Percentiles rank a stretch among this genome's conserved stretches.
Evolutionary conservation across 495 filamentous ascomycete genomes (phyloP).

Genomic region (Schizothecium vesticola): DNA sequence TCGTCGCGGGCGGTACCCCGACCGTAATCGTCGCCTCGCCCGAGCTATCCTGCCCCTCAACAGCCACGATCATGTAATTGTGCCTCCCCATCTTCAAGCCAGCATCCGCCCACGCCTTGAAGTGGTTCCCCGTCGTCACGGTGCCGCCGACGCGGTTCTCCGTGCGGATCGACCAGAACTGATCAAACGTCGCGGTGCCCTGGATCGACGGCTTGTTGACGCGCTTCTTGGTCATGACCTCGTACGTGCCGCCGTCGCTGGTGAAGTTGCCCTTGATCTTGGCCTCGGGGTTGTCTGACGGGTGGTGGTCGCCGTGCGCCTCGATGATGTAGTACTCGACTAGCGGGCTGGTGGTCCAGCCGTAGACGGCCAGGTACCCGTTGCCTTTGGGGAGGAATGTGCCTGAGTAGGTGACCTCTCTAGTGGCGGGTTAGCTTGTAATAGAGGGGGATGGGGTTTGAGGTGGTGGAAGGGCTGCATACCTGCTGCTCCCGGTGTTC

Average conservation of each 20-base stretch:
- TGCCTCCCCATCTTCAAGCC: slow-evolving; percentile 43
- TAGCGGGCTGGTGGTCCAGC: slow-evolving; percentile 57
- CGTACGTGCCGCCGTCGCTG: slow-evolving; percentile 52
- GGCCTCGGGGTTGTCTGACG: slow-evolving; percentile 35
- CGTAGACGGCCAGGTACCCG: slow-evolving; percentile 45
- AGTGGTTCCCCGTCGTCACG: slow-evolving; percentile 44
- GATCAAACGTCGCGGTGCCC: slow-evolving; percentile 55
- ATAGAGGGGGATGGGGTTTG: not conserved
- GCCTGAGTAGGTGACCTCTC: slow-evolving; percentile 18
- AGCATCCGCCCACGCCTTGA: slow-evolving; percentile 45
- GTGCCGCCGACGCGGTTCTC: slow-evolving; percentile 33
- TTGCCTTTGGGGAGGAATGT: slow-evolving; percentile 24
- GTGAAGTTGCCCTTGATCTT: slow-evolving; percentile 46
- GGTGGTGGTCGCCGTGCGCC: slow-evolving; percentile 52
- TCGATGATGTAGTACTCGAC: slow-evolving; percentile 65
- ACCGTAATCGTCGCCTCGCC: slow-evolving; percentile 37
- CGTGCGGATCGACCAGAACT: slow-evolving; percentile 54
- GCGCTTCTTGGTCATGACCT: slow-evolving; percentile 51
- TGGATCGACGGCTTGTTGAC: slow-evolving; percentile 53
- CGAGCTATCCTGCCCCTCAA: slow-evolving; percentile 41
- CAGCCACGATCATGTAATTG: slow-evolving; percentile 51
- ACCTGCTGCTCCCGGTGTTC: slow-evolving; percentile 44
- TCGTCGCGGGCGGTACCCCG: slow-evolving; percentile 18
- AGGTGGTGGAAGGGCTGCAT: not conserved
- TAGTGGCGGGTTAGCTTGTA: not conserved